Evolutionary conservation across 75 land plant species (phyloP).

Genomic region (Pinus taeda): DNA sequence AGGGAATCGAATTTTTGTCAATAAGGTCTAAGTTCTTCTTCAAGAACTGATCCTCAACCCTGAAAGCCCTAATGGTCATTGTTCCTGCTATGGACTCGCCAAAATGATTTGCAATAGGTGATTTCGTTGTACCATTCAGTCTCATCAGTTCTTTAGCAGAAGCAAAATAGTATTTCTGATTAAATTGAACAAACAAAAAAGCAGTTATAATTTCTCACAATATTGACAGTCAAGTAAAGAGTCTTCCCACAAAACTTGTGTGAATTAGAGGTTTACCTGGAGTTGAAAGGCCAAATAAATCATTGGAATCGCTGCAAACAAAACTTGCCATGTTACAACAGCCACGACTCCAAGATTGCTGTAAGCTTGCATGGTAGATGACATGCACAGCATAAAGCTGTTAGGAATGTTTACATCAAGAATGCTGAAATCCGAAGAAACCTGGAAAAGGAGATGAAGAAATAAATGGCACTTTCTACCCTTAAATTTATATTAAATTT

Average conservation of each 20-base stretch:
- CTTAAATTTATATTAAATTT: neutral
- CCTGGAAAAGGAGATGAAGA: slow-evolving; percentile 3
- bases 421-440: slow-evolving; percentile 31
- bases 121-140: slow-evolving; percentile 41
- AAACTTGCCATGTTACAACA: slow-evolving; percentile 34
- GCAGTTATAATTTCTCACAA: too few species aligned
- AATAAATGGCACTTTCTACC: neutral
- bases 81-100: slow-evolving; percentile 37
- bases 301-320: slow-evolving; percentile 28
- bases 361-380: slow-evolving; percentile 9
- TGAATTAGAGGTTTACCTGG: slow-evolving; percentile 19
- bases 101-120: slow-evolving; percentile 38
- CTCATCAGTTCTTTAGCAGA: slow-evolving; percentile 40
- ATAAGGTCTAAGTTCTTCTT: slow-evolving; percentile 28
- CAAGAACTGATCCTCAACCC: slow-evolving; percentile 20
- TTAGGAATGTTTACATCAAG: slow-evolving; percentile 31
- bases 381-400: slow-evolving; percentile 9
- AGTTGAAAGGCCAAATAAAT: slow-evolving; percentile 16
- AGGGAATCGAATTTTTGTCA: slow-evolving; percentile 31
- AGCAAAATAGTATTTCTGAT: slow-evolving; percentile 32
- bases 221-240: too few species aligned
- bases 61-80: slow-evolving; percentile 43
- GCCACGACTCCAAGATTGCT: slow-evolving; percentile 31
- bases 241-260: neutral
- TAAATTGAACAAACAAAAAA: neutral